phyloP scores from a whole-genome alignment of 805 yeast species.

The Zygotorulaspora danielsina region DNA sequence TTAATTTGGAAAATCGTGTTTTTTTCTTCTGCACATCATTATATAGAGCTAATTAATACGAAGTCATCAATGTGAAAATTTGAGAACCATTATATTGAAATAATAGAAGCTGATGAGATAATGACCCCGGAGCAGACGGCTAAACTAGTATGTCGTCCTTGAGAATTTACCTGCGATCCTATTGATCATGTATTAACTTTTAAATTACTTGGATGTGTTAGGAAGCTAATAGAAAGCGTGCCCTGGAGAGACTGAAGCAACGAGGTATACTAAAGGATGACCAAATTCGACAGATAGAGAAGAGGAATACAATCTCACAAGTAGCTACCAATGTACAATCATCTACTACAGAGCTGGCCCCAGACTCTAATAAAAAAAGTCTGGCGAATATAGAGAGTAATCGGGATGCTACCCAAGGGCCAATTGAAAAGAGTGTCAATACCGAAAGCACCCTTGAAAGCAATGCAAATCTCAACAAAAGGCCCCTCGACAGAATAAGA shows the following conservation, averaged over 20 bases:
- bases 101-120: too few relatives aligned
- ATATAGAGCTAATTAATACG: too few relatives aligned
- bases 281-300: slow-evolving; percentile 23
- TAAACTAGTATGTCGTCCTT: slow-evolving; percentile 29
- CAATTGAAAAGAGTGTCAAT: background rate
- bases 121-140: slow-evolving; percentile 35
- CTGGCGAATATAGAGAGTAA: background rate
- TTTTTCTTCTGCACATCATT: too few relatives aligned
- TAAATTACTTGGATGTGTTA: too few relatives aligned
- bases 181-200: too few relatives aligned
- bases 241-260: slow-evolving; percentile 53
- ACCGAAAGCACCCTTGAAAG: background rate
- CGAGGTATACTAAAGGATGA: slow-evolving; percentile 36
- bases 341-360: background rate
- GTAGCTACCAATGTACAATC: background rate
- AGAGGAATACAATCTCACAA: slow-evolving; percentile 17
- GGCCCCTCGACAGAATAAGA: slow-evolving; percentile 31
- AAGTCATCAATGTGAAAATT: too few relatives aligned
- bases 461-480: slow-evolving; percentile 9
- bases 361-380: background rate
- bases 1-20: too few relatives aligned
- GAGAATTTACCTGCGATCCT: background rate
- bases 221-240: slow-evolving; percentile 63
- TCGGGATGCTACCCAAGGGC: background rate
- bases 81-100: too few relatives aligned